phyloP scores from a whole-genome alignment of 179 eudicot species.

The Silene vulgaris region DNA sequence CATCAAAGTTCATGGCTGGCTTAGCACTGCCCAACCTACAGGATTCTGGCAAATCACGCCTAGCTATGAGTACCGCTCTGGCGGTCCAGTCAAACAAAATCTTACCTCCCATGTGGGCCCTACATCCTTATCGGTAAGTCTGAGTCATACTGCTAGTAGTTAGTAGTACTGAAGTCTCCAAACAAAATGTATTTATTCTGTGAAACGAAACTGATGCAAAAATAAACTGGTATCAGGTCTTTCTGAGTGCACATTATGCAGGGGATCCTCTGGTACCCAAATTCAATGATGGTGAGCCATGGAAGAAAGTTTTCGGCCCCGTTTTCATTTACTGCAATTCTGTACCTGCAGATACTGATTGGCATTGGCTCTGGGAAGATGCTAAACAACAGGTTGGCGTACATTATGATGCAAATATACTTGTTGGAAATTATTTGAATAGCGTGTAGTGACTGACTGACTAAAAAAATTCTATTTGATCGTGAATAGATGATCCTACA shows the following conservation, averaged over 20 bases:
- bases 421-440: not conserved
- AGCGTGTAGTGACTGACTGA: not conserved
- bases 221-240: slow-evolving; percentile 46
- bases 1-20: slow-evolving; percentile 89
- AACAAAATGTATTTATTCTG: not conserved
- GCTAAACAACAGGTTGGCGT: slow-evolving; percentile 68
- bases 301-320: slow-evolving; percentile 95
- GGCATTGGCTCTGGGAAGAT: slow-evolving; percentile 69
- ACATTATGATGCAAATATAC: not conserved
- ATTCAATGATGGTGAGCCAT: slow-evolving; percentile 58
- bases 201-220: slow-evolving; percentile 14
- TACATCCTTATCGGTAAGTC: slow-evolving; percentile 64
- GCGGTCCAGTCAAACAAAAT: slow-evolving; percentile 90
- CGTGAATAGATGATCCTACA: slow-evolving; percentile 40
- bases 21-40: slow-evolving; percentile 57
- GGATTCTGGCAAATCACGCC: slow-evolving; percentile 99
- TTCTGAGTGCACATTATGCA: slow-evolving; percentile 72
- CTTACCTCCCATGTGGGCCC: slow-evolving; percentile 98
- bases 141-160: slow-evolving; percentile 30
- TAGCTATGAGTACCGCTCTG: slow-evolving; percentile 78
- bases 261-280: slow-evolving; percentile 63
- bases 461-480: not conserved
- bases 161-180: not conserved
- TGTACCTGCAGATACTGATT: slow-evolving; percentile 33
- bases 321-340: slow-evolving; percentile 83